Base-by-base conservation (phyloP, 805 yeast species). In the Lipomyces kockii region DNA sequence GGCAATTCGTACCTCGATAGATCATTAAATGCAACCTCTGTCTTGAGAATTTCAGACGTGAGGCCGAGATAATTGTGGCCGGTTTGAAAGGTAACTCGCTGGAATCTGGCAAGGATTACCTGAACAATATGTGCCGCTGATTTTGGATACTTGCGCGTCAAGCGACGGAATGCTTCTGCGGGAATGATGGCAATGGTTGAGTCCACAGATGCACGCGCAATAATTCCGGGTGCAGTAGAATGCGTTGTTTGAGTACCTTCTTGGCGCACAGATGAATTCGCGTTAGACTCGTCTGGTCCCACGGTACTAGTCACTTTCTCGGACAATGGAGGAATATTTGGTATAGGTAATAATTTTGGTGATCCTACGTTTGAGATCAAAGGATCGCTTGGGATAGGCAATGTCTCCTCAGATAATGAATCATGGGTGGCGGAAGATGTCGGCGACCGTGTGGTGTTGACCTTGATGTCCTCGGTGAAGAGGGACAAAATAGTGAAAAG, bases 151-250 rank as follows among this genome's bases (percentile, higher is more conserved):
- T 87, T 90, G 37, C 81, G 76, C 6, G 90, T 88, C 52, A 94
- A 83, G 63, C 89, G 81, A 64, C 85, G 83, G 73, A 94, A 95
- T 0, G 98, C 90, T 62, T 86, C 88, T 1, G 88, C 86, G 0
- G 99, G 99, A 17, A 94, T 93, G 49, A 94, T 89, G 0, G 98
- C 97, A 63, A 94, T 89, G 0, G 98, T 93, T 43, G 96, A 90
- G 53, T 85, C 86, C 1, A 82, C 80, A 7, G 85, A 84, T 0
- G 98, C 97, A 46, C 89, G 83, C 0, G 96, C 97, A 17, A 93
- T 84, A 22, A 92, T 78, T 11, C 80, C 81, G 17, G 57, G 43
- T 25, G 58, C 61, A 17, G 61, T 32, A 9, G 63, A 35, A 17
- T 35, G 46, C 8, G 11, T 20, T n/a, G 34, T 8, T 12, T 14